A percentile compares a stretch with the other conserved stretches of the same genome.
Evolutionary conservation across 2,329 filamentous ascomycete genomes (phyloP).

Genomic region (Sclerotinia spermophila): DNA sequence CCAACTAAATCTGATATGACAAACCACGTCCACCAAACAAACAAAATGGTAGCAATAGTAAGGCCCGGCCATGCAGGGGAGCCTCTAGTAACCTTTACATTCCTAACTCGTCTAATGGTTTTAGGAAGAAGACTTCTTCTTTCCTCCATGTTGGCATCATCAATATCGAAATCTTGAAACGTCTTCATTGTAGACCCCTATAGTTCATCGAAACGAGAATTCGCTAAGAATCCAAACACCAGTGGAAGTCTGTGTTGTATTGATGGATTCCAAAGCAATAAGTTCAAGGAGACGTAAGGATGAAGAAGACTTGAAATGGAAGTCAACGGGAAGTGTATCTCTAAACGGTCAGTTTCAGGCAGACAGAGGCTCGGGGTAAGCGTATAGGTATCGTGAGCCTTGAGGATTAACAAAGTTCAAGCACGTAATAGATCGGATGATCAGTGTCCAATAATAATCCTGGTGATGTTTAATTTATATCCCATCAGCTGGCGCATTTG

Average conservation of each 20-base stretch:
- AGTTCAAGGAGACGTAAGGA: background rate
- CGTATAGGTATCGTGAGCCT: background rate
- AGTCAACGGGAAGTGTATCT: background rate
- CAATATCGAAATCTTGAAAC: constrained; percentile 12
- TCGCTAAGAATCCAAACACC: background rate
- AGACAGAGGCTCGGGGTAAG: background rate
- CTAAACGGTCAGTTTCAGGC: background rate
- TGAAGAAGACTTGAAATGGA: background rate
- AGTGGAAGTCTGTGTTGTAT: background rate
- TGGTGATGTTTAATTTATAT: background rate
- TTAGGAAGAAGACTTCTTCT: constrained; percentile 17
- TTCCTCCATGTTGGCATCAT: constrained; percentile 10
- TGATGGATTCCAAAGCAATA: background rate
- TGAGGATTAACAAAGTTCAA: constrained; percentile 2
- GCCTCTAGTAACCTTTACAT: background rate
- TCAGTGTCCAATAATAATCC: background rate
- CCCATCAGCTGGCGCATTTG: background rate
- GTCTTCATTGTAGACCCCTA: constrained; percentile 7
- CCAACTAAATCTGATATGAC: constrained; percentile 9
- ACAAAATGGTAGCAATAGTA: constrained; percentile 13
- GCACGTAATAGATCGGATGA: constrained; percentile 13
- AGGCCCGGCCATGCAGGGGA: constrained; percentile 11
- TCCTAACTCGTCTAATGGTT: background rate
- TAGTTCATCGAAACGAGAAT: background rate
- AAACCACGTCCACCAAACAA: constrained; percentile 19